Base-by-base conservation (phyloP, 768 basidiomycete species). In the Mycena sanguinolenta region DNA sequence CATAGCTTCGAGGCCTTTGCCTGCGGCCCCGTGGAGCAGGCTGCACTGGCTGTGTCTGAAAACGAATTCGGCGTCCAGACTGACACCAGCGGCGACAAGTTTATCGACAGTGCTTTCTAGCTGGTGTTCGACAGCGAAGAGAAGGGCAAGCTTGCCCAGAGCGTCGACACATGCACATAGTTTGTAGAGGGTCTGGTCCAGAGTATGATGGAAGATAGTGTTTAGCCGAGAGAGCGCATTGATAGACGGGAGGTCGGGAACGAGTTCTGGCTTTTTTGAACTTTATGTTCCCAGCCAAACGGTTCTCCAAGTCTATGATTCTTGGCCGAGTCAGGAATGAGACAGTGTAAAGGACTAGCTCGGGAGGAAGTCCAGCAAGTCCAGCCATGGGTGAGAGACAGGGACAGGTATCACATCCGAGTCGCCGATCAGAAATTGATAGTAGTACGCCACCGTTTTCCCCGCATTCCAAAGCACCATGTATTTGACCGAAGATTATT, bases 61-160 rank as follows among this genome's bases (percentile, higher is more conserved):
- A 32, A 6, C 5, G 30, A 32, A 54, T 30, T 57, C 63, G 23
- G 30, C 3, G n/a, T 65, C 63, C 12, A 58, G 30, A 38, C 19
- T 27, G 39, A 58, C 21, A 32, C 65, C 65, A 14, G 42, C 57
- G 7, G 54, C 65, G 21, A 46, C 44, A 4, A 66, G 42, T 34
- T 25, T 39, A 3, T 17, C 10, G 6, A 39, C 3, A 3, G 39
- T 14, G 39, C 16, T 17, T 39, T 39, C 39, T 14, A 39, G 28
- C 21, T 65, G 36, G 17, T 39, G 54, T 28, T 57, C 27, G 16
- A 65, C 58, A 9, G 58, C 38, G 21, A 25, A 58, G 36, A 65
- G 63, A 3, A 65, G 36, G 27, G 63, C 27, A n/a, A 55, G 54
- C 27, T 30, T 25, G 5, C 54, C 63, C 39, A 55, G 30, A 16